Conservation (phyloP, 306 rosid species). For the Prosopis cineraria region DNA sequence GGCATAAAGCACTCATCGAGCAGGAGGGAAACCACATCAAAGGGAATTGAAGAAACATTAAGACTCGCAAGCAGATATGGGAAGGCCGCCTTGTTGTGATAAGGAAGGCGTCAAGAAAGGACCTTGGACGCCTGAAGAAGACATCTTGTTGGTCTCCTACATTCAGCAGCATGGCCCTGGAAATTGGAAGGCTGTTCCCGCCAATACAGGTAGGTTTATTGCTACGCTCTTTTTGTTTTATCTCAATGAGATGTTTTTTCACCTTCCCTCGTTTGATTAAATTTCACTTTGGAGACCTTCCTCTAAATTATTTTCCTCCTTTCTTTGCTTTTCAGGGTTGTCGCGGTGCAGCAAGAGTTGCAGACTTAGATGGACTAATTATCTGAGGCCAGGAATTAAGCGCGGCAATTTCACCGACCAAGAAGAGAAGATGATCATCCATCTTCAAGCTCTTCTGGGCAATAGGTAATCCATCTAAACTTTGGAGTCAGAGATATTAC, state of each 20-base stretch:
- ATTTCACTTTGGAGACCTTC: neutral
- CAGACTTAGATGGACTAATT: slow-evolving; percentile 94
- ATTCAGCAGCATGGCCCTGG: slow-evolving; percentile 94
- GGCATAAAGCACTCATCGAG: slow-evolving; percentile 10
- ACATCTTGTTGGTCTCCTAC: slow-evolving; percentile 76
- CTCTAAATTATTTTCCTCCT: neutral
- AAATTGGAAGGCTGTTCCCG: slow-evolving; percentile 93
- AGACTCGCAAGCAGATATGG: slow-evolving; percentile 49
- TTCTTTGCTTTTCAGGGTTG: slow-evolving; percentile 53
- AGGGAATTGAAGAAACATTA: neutral
- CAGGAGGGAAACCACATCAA: slow-evolving; percentile 5
- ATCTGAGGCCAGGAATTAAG: slow-evolving; percentile 88
- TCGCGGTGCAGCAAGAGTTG: slow-evolving; percentile 95
- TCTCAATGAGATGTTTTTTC: neutral
- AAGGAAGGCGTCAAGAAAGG: slow-evolving; percentile 96
- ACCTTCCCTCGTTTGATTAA: neutral
- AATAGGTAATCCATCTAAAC: slow-evolving; percentile 58
- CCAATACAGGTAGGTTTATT: slow-evolving; percentile 61
- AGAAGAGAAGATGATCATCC: slow-evolving; percentile 95
- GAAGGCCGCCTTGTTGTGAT: slow-evolving; percentile 96
- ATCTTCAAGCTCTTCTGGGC: slow-evolving; percentile 96
- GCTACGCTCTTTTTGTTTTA: neutral
- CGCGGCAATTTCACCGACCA: slow-evolving; percentile 90
- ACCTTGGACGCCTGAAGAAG: slow-evolving; percentile 99
- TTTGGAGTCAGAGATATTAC: neutral